Conservation (phyloP, 495 filamentous ascomycete genomes). For the Aspergillus cristatus region DNA sequence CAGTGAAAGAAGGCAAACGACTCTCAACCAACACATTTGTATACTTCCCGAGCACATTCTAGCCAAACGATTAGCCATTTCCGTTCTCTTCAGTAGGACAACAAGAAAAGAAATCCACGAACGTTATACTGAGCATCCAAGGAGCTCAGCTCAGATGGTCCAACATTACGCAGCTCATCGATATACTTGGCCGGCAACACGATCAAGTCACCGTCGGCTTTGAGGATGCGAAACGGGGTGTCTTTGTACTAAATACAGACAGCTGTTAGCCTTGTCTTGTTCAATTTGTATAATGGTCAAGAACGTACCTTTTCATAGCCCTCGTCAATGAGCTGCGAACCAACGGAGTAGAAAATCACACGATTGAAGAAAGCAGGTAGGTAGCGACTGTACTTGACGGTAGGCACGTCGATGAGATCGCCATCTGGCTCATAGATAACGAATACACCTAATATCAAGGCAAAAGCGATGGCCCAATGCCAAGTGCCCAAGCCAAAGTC, state of each 20-base stretch:
- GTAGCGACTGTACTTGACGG: constrained; percentile 12
- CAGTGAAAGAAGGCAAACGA: constrained; percentile 14
- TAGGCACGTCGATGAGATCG: constrained; percentile 11
- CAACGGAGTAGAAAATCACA: constrained; percentile 17
- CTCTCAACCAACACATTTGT: constrained; percentile 22
- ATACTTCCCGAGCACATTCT: constrained; percentile 25
- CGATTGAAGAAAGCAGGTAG: constrained; percentile 21
- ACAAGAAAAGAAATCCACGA: neutral
- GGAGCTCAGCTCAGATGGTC: constrained; percentile 14
- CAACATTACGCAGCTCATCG: constrained; percentile 15
- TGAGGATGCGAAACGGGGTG: constrained; percentile 22
- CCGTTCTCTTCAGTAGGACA: neutral
- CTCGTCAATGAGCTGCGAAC: constrained; percentile 11
- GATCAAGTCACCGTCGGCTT: constrained; percentile 24
- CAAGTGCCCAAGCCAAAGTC: neutral
- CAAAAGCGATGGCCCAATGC: neutral
- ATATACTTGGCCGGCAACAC: constrained; percentile 24
- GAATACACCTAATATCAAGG: neutral
- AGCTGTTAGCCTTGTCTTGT: neutral
- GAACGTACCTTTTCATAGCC: constrained; percentile 20
- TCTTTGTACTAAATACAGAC: constrained; percentile 16
- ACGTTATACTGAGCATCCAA: constrained; percentile 21
- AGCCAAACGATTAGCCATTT: neutral
- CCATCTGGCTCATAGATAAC: neutral
- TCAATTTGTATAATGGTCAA: neutral